These are phyloP conservation scores for Marasmius oreades DNA, from an alignment of 1,284 basidiomycete genomes.

Conservation along the genomic window DNA sequence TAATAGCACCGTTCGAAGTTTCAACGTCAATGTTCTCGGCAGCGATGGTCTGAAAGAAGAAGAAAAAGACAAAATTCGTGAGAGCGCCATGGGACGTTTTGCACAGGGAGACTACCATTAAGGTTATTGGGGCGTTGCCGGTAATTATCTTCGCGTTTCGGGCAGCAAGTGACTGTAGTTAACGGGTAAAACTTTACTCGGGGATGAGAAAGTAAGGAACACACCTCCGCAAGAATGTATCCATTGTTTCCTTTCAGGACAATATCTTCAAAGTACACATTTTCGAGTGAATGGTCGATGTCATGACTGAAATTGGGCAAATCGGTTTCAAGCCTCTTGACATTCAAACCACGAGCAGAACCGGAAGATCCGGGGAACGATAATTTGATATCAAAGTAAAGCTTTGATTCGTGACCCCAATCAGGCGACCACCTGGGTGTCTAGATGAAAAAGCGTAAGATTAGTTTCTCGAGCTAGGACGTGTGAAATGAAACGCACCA, in stretches of 20 bases:
- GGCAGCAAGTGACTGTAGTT: constrained; percentile 5
- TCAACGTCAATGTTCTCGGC: constrained; percentile 7
- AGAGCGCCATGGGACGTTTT: neutral
- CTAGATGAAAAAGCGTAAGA: neutral
- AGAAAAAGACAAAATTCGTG: neutral
- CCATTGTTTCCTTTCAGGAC: constrained; percentile 29
- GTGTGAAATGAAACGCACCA: neutral
- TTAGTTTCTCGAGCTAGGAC: neutral
- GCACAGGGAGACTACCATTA: neutral
- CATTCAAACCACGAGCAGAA: constrained; percentile 17
- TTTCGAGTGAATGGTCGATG: constrained; percentile 21
- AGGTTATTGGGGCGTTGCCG: too few relatives aligned
- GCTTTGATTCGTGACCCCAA: neutral
- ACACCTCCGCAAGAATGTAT: constrained; percentile 26
- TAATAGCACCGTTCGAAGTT: constrained; percentile 17
- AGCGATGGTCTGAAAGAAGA: constrained; percentile 11
- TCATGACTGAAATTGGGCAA: constrained; percentile 30
- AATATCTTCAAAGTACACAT: constrained; percentile 28
- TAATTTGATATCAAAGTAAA: constrained; percentile 32
- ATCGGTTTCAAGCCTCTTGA: constrained; percentile 38
- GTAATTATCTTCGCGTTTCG: too few relatives aligned
- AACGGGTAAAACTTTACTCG: too few relatives aligned
- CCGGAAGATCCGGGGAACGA: constrained; percentile 26
- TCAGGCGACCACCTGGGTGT: neutral
- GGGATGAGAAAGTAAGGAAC: constrained; percentile 10